These are phyloP conservation scores for Hypseocharis bilobata DNA, from an alignment of 441 rosid species.

Conservation along the genomic window DNA sequence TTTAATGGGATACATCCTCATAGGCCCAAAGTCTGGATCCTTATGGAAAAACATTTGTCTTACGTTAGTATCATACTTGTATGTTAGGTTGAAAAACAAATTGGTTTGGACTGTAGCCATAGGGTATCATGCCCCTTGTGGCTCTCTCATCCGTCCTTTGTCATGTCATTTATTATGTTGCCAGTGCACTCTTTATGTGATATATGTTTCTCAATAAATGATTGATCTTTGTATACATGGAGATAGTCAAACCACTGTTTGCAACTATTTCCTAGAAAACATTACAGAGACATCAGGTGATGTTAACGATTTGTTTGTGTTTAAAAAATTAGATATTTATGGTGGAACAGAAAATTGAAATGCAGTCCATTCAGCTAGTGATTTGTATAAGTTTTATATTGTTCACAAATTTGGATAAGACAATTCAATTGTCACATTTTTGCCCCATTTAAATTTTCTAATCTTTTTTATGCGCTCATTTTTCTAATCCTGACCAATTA, in stretches of 20 bases:
- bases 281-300: not conserved
- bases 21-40: not conserved
- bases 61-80: not conserved
- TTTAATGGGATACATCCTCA: not conserved
- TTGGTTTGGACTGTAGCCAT: too few relatives aligned
- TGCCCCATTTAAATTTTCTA: not conserved
- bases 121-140: not conserved
- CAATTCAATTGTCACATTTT: not conserved
- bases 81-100: not conserved
- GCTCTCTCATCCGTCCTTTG: not conserved
- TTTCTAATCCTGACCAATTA: too few relatives aligned
- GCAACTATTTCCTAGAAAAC: not conserved
- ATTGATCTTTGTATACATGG: not conserved
- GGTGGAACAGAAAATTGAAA: not conserved
- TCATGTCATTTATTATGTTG: not conserved
- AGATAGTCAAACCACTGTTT: not conserved
- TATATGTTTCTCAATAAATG: not conserved
- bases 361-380: not conserved
- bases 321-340: not conserved
- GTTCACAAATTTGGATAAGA: not conserved
- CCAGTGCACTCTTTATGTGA: not conserved
- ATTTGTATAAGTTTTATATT: not conserved
- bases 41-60: not conserved
- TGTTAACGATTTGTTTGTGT: not conserved
- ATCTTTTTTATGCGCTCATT: not conserved